Conservation (phyloP, 2,329 filamentous ascomycete genomes). For the Fusarium scirpi region DNA sequence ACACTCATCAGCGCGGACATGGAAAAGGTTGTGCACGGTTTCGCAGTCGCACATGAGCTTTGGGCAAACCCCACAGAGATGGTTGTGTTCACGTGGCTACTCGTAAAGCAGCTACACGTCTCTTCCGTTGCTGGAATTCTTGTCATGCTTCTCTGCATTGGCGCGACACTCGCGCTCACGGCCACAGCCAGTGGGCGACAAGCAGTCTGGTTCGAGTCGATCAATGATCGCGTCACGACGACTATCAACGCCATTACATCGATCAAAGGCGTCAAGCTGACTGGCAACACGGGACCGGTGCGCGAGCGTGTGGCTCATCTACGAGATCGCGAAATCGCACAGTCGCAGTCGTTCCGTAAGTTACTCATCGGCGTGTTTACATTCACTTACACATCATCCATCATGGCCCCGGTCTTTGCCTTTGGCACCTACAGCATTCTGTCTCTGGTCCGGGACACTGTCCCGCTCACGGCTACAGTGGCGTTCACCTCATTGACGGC, state of each 20-base stretch:
- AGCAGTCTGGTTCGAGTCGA: conserved; percentile 12
- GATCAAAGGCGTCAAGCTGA: conserved; percentile 11
- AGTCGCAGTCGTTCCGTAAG: conserved; percentile 11
- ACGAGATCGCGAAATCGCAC: conserved; percentile 11
- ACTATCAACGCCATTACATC: conserved; percentile 15
- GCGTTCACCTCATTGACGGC: conserved; percentile 12
- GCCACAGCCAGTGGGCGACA: conserved; percentile 11
- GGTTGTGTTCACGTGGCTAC: conserved; percentile 8
- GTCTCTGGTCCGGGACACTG: conserved; percentile 8
- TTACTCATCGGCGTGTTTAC: conserved; percentile 10
- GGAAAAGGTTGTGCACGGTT: conserved; percentile 14
- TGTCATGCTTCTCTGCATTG: conserved; percentile 15
- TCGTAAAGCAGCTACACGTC: conserved; percentile 11
- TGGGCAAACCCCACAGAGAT: conserved; percentile 12
- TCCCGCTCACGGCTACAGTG: conserved; percentile 8
- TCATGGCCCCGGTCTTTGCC: conserved; percentile 13
- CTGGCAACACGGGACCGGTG: conserved; percentile 5
- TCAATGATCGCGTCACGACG: conserved; percentile 14
- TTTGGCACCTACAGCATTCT: conserved; percentile 13
- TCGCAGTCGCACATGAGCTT: conserved; percentile 11
- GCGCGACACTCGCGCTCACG: conserved; percentile 8
- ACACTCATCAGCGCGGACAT: conserved; percentile 11
- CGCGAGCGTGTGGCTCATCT: conserved; percentile 9
- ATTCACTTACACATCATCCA: conserved; percentile 11
- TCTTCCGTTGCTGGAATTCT: conserved; percentile 13